Evolutionary conservation across 1,139 yeast genomes (phyloP).

Genomic region (Insectozyma bohioensis): DNA sequence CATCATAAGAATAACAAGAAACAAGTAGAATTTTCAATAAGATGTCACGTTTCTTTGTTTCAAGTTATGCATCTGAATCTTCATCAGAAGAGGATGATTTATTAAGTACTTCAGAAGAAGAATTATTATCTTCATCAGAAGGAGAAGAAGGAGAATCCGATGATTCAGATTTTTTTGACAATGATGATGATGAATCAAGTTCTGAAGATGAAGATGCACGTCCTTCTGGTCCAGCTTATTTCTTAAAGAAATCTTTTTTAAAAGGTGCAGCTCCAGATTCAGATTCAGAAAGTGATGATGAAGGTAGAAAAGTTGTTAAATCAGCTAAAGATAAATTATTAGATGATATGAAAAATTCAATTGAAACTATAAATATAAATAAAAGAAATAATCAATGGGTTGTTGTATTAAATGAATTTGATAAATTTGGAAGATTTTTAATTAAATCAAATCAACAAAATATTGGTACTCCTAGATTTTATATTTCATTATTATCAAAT

Average conservation of each 20-base stretch:
- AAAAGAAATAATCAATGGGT: slow-evolving; percentile 81
- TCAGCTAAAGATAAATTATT: slow-evolving; percentile 89
- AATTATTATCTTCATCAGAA: slow-evolving; percentile 27
- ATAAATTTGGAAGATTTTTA: slow-evolving; percentile 66
- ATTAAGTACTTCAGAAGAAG: slow-evolving; percentile 54
- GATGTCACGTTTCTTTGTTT: slow-evolving; percentile 81
- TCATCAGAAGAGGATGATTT: slow-evolving; percentile 79
- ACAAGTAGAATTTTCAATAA: too few relatives aligned
- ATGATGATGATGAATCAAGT: slow-evolving; percentile 42
- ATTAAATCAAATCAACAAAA: slow-evolving; percentile 75
- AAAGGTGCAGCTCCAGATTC: slow-evolving; percentile 51
- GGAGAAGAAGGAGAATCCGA: slow-evolving; percentile 7
- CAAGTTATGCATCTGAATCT: slow-evolving; percentile 60
- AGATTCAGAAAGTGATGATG: slow-evolving; percentile 60
- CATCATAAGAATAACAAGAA: too few relatives aligned
- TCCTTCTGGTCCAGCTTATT: slow-evolving; percentile 56
- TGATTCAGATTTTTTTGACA: slow-evolving; percentile 36
- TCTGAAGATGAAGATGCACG: slow-evolving; percentile 42
- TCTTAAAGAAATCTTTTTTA: slow-evolving; percentile 53
- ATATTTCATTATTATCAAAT: slow-evolving; percentile 65
- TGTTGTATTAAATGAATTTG: slow-evolving; percentile 72
- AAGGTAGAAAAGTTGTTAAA: slow-evolving; percentile 81
- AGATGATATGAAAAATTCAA: slow-evolving; percentile 76
- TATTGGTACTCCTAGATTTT: slow-evolving; percentile 68
- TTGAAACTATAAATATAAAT: slow-evolving; percentile 69